phyloP scores from a whole-genome alignment of 352 stramenopile species.

The Phytophthora gonapodyides region DNA sequence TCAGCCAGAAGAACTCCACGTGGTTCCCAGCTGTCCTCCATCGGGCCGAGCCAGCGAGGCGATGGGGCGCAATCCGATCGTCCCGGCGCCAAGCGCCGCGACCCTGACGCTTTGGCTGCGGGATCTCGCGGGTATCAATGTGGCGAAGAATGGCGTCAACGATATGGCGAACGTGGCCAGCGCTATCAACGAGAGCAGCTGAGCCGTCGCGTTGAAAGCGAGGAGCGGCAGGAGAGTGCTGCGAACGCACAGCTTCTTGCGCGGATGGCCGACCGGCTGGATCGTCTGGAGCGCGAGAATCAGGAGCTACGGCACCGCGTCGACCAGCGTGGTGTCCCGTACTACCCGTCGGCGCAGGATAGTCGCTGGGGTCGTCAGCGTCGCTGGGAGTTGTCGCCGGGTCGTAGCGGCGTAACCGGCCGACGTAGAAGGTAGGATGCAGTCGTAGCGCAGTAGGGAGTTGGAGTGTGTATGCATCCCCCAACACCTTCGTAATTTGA shows the following conservation, averaged over 20 bases:
- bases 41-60: slow-evolving; percentile 6
- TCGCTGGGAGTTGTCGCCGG: not conserved
- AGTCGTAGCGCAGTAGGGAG: slow-evolving; percentile 19
- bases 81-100: not conserved
- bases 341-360: no score
- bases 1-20: not conserved
- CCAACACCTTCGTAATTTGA: slow-evolving; percentile 9
- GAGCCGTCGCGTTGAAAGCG: slow-evolving; percentile 2
- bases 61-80: not conserved
- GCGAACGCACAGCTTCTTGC: not conserved
- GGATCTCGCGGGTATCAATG: not conserved
- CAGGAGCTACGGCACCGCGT: not conserved
- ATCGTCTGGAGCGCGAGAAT: not conserved
- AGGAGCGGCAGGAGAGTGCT: not conserved
- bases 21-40: slow-evolving; percentile 4
- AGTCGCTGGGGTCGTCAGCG: slow-evolving; percentile 9
- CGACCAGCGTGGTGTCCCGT: no score
- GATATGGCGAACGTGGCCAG: not conserved
- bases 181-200: slow-evolving; percentile 2
- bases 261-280: not conserved
- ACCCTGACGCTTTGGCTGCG: not conserved
- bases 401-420: slow-evolving; percentile 15
- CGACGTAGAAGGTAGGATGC: slow-evolving; percentile 27
- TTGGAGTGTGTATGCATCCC: slow-evolving; percentile 24
- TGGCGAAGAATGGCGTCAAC: not conserved